These are phyloP conservation scores for Collybia sp. DNA, from an alignment of 768 basidiomycete species.

Conservation along the genomic window DNA sequence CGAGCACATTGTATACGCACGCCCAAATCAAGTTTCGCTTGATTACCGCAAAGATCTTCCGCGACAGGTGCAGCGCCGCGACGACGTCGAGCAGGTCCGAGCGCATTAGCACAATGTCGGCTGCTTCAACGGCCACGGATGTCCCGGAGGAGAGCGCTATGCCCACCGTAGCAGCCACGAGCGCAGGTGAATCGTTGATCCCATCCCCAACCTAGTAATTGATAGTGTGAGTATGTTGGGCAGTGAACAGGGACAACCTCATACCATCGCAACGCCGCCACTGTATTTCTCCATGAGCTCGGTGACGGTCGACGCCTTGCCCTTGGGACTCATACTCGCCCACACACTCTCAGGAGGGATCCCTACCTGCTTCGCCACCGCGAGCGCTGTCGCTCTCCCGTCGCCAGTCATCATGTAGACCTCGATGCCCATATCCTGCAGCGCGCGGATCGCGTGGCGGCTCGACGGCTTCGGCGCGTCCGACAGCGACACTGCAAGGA, in stretches of 20 bases:
- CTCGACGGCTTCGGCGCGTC: conserved; percentile 88
- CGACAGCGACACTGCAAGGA: conserved; percentile 80
- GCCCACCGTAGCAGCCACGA: conserved; percentile 93
- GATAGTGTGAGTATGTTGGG: conserved; percentile 1
- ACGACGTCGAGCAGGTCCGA: conserved; percentile 97
- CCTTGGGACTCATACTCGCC: conserved; percentile 92
- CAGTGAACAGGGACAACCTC: conserved; percentile 15
- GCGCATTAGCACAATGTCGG: conserved; percentile 97
- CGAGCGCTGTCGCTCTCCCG: conserved; percentile 76
- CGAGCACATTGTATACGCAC: conserved; percentile 87
- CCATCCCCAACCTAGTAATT: conserved; percentile 86
- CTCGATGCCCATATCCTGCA: conserved; percentile 87
- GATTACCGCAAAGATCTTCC: conserved; percentile 85
- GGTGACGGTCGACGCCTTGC: conserved; percentile 82
- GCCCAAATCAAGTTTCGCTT: conserved; percentile 95
- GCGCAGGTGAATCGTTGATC: conserved; percentile 97
- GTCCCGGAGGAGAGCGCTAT: conserved; percentile 96
- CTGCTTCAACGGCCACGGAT: conserved; percentile 96
- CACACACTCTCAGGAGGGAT: conserved; percentile 80
- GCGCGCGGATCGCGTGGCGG: conserved; percentile 70
- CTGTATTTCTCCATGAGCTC: conserved; percentile 73
- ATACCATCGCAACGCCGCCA: conserved; percentile 86
- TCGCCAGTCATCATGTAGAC: conserved; percentile 97
- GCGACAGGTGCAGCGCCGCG: conserved; percentile 89
- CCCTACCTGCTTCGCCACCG: conserved; percentile 88